Base-by-base conservation (phyloP, 345 rosid species). In the Citrus maxima region DNA sequence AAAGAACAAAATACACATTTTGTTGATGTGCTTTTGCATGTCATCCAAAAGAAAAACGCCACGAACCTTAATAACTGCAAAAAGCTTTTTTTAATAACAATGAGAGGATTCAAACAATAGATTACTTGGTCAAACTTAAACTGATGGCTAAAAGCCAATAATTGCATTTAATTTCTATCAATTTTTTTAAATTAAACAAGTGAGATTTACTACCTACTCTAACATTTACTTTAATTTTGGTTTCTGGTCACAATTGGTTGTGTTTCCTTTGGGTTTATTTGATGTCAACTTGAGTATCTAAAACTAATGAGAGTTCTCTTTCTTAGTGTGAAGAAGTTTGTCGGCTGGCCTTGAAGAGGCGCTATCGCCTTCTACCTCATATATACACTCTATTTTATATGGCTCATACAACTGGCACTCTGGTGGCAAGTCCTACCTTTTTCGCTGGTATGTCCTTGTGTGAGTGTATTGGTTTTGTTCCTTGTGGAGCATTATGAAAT, bases 311-410 rank as follows among this genome's bases (percentile, higher is more conserved):
- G n/a, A 38, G 30, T 79, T 83, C 30, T 67, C 6, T 78, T 71
- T 64, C 58, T 30, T 84, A 95, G 98, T 93, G 98, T 76, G 98
- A 95, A 83, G 97, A 93, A 84, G 97, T 95, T 65, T 93, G 98
- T 21, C 93, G 98, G 75, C 86, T 92, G 8, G 98, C 98, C 75
- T 78, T 95, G 86, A 92, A 81, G 89, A 90, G 98, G 87, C 97
- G 98, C 62, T 95, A 95, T 84, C 89, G 90, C 78, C 86, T 95
- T 68, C 76, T 95, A 79, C 97, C 95, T 55, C 94, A 90, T 85
- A 84, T 93, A 74, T 93, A 95, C 82, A 95, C 98, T 60, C 86
- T 95, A 37, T 92, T 93, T 80, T 93, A 93, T 88, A 37, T 83
- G 82, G 92, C 98, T n/a, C 98, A 95, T 84, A 92, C 86, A 34